Evolutionary conservation across 805 yeast species (phyloP).

Genomic region (Candida nonsorbophila): DNA sequence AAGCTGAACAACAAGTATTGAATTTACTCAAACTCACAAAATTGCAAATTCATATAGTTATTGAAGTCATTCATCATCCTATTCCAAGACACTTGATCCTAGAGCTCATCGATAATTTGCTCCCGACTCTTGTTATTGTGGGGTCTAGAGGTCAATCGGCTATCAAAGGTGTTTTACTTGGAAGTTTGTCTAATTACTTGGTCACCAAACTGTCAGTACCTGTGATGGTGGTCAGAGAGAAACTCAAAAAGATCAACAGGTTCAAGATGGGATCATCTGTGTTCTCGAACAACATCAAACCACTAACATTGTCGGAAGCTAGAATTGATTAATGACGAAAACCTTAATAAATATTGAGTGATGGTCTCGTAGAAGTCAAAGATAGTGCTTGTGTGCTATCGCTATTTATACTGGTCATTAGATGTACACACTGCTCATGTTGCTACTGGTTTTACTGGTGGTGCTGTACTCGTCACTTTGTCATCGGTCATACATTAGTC

Average conservation of each 20-base stretch:
- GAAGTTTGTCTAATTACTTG: conserved; percentile 66
- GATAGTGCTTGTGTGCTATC: too few species aligned
- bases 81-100: conserved; percentile 67
- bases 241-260: conserved; percentile 62
- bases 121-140: conserved; percentile 69
- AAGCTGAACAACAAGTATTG: conserved; percentile 41
- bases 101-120: conserved; percentile 63
- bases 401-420: too few species aligned
- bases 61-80: conserved; percentile 73
- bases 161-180: conserved; percentile 66
- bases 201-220: conserved; percentile 70
- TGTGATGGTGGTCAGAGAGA: conserved; percentile 74
- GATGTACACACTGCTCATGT: too few species aligned
- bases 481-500: neutral
- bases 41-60: conserved; percentile 65
- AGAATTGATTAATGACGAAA: conserved; percentile 29
- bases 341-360: too few species aligned
- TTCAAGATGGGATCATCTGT: conserved; percentile 44
- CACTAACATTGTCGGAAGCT: conserved; percentile 45
- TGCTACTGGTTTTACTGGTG: too few species aligned
- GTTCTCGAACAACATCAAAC: conserved; percentile 52
- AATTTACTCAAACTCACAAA: conserved; percentile 57
- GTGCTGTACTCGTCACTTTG: neutral
- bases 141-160: conserved; percentile 75
- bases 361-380: too few species aligned